Percentiles rank a stretch among this genome's conserved stretches.
Evolutionary conservation across 306 rosid species (phyloP).

Genomic region (Mimosa pudica): DNA sequence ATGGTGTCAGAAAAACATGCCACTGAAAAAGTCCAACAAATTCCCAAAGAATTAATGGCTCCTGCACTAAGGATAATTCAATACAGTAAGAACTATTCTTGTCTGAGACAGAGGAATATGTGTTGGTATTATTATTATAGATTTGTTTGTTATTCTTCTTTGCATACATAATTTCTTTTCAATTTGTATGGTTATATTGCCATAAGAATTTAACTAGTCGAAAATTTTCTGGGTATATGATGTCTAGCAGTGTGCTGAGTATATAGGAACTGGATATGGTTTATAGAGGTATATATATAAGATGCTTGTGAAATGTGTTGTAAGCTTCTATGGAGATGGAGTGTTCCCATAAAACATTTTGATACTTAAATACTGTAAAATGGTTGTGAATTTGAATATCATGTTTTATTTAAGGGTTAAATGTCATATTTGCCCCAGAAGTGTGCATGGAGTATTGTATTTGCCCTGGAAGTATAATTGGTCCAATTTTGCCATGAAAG

Average conservation of each 20-base stretch:
- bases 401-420: not conserved
- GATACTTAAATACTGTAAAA: not conserved
- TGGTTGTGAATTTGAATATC: not conserved
- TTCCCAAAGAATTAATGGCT: constrained; percentile 77
- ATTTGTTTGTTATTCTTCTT: not conserved
- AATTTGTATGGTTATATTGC: constrained; percentile 5
- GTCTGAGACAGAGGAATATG: constrained; percentile 30
- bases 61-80: constrained; percentile 78
- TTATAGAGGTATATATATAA: constrained; percentile 9
- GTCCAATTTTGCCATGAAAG: too few species aligned
- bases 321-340: constrained; percentile 2
- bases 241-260: constrained; percentile 7
- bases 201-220: constrained; percentile 11
- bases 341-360: not conserved
- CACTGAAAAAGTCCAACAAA: constrained; percentile 78
- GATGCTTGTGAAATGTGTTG: constrained; percentile 11
- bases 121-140: constrained; percentile 7
- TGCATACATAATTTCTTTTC: constrained; percentile 24
- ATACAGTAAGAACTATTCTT: constrained; percentile 66
- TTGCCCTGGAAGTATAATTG: too few species aligned
- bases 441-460: too few species aligned
- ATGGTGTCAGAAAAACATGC: constrained; percentile 81
- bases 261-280: constrained; percentile 9
- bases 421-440: too few species aligned
- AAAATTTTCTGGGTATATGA: not conserved